Evolutionary conservation across 805 yeast genomes (phyloP), one percentile per base, ranked within the genome.

Genomic region (Ogataea corticis): DNA sequence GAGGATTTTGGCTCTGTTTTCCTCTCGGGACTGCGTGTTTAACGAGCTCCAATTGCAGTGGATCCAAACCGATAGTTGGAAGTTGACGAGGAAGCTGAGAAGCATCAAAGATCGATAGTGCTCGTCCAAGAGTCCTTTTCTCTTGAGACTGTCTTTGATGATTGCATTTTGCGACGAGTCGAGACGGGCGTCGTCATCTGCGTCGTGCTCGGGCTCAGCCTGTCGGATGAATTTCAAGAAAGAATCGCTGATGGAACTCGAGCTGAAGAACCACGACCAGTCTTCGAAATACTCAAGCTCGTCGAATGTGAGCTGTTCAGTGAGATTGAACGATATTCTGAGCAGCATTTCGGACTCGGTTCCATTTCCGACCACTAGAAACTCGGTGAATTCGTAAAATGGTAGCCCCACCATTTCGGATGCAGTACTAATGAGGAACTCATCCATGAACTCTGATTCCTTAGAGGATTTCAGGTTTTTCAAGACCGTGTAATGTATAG

Each of bases 1-100:
- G 23, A 48, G n/a, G 7, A 50, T 45, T 4, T 28, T 21, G 10
- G 23, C n/a, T 17, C 33, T 33, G 13, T 39, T 42, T n/a, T 31
- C 17, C 10, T 9, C n/a, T 16, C 31, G 38, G 11, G n/a, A 27
- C 5, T 30, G 25, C 15, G 4, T 4, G 10, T 40, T 7, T 37
- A 50, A n/a, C 15, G 28, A 15, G 7, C n/a, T 19, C 51, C 52
- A 52, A 19, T 48, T 51, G 38, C 34, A 34, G 14, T 51, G 41
- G n/a, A 46, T 13, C 54, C 57, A 55, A 14, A 39, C 15, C 1
- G 55, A 47, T 1, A 50, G 33, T 32, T 55, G 55, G 18, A 51
- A 49, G 18, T 48, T 46, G 23, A 52, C 32, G 4, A 54, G 37
- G 11, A 45, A 33, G 14, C 46, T 45, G 32, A 49, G 30, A 9